A percentile compares a stretch with the other conserved stretches of the same genome.
Evolutionary conservation across 495 filamentous ascomycete genomes (phyloP).

Genomic region (Cercophora scortea): DNA sequence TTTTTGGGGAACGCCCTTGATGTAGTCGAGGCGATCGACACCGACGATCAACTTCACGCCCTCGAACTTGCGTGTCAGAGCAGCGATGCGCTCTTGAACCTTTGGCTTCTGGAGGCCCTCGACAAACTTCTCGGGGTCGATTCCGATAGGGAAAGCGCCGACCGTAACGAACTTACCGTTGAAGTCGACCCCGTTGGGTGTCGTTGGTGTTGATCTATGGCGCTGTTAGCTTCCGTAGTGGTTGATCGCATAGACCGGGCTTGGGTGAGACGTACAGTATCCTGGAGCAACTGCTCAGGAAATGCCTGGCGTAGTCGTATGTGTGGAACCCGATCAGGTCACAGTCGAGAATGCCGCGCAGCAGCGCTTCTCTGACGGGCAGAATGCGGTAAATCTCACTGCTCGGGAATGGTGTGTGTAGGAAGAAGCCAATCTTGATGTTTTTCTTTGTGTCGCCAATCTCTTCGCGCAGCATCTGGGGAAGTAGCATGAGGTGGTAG

Average conservation of each 20-base stretch:
- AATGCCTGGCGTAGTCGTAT: constrained; percentile 87
- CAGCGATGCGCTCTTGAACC: constrained; percentile 70
- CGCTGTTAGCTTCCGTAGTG: constrained; percentile 1
- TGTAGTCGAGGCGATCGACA: constrained; percentile 89
- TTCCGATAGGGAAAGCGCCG: constrained; percentile 85
- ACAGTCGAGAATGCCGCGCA: constrained; percentile 72
- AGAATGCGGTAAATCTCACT: constrained; percentile 87
- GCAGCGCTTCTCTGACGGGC: constrained; percentile 75
- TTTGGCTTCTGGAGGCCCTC: constrained; percentile 74
- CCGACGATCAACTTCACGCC: constrained; percentile 87
- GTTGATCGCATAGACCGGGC: neutral
- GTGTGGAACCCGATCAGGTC: constrained; percentile 93
- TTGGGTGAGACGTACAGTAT: constrained; percentile 53
- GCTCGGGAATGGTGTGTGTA: constrained; percentile 91
- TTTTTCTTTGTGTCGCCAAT: constrained; percentile 59
- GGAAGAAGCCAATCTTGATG: constrained; percentile 87
- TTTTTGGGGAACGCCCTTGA: constrained; percentile 95
- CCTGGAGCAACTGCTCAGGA: constrained; percentile 75
- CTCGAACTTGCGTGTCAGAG: constrained; percentile 72
- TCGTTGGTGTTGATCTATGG: constrained; percentile 63
- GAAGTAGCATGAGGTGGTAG: constrained; percentile 91
- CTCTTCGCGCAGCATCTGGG: constrained; percentile 75
- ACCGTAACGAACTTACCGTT: constrained; percentile 65
- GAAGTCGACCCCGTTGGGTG: constrained; percentile 76
- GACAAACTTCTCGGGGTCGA: constrained; percentile 91